Base-by-base conservation (phyloP, 345 rosid species). In the Gossypium bickii region DNA sequence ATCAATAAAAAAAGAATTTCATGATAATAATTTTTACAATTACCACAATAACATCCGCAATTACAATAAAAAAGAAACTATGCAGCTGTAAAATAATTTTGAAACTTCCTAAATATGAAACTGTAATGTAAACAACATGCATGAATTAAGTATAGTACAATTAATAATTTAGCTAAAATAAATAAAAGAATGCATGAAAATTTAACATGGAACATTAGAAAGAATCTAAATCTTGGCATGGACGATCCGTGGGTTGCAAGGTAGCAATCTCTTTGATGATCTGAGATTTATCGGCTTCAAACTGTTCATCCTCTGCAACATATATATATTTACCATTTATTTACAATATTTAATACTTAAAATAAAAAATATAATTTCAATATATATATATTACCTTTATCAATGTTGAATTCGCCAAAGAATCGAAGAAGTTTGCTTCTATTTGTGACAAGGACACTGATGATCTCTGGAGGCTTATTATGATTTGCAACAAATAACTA, bases 401-500 rank as follows among this genome's bases (percentile, higher is more conserved):
- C 90, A 1, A 73, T 59, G 51, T 80, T 85, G 76, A 87, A 85
- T 59, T 87, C 83, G 3, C 78, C 74, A 72, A 85, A 72, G 63
- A 87, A 76, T 6, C 86, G 88, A 9, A 87, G 86, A 74, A 87
- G 84, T 74, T 87, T 87, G 87, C 76, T 83, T 53, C 80, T 79
- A 47, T 87, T 87, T 25, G 90, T 62, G 10, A 83, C 77, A 9
- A 87, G 86, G 62, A 85, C 70, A 71, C 76, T 52, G n/a, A 78
- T 53, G 43, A 87, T 79, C 56, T 80, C 88, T 2, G 80, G 74
- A 63, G 90, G 90, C 67, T 85, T 87, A 25, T 87, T 78, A 64
- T 87, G 86, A 76, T 85, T 87, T 18, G 90, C 90, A 47, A 80
- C 87, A 72, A 85, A 87, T 3, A 87, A 77, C 90, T 87, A 22